Evolutionary conservation across 2,329 filamentous ascomycete genomes (phyloP).

Genomic region (Epichloe sylvatica): DNA sequence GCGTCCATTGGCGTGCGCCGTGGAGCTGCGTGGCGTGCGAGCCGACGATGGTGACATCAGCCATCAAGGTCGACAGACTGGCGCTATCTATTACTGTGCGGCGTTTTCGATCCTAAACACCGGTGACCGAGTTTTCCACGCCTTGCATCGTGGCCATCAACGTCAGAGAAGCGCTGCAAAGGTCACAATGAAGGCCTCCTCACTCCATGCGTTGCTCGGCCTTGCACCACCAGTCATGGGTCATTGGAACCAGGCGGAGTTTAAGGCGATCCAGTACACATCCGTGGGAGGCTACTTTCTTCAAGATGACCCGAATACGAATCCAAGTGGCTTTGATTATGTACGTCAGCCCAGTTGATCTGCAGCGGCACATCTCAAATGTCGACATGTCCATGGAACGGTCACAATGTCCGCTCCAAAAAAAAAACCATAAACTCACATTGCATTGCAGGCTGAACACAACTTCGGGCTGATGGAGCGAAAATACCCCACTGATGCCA

Average conservation of each 20-base stretch:
- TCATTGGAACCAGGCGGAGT: slow-evolving; percentile 18
- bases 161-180: not conserved
- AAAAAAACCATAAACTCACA: not conserved
- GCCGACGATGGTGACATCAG: no score
- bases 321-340: slow-evolving; percentile 47
- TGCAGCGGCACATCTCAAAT: no score
- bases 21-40: not conserved
- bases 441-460: slow-evolving; percentile 31
- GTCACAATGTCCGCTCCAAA: no score
- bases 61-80: no score
- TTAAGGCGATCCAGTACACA: slow-evolving; percentile 41
- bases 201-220: slow-evolving; percentile 16
- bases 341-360: slow-evolving; percentile 24
- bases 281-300: slow-evolving; percentile 49
- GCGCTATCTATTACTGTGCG: no score
- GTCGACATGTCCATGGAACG: not conserved
- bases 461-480: slow-evolving; percentile 55
- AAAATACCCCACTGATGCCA: slow-evolving; percentile 42
- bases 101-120: no score
- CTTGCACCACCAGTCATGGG: slow-evolving; percentile 15
- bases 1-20: not conserved
- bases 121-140: no score
- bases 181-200: slow-evolving; percentile 19
- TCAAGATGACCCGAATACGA: slow-evolving; percentile 45
- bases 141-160: not conserved